These are phyloP conservation scores for Salvia splendens DNA, from an alignment of 257 asterid species.

Conservation along the genomic window DNA sequence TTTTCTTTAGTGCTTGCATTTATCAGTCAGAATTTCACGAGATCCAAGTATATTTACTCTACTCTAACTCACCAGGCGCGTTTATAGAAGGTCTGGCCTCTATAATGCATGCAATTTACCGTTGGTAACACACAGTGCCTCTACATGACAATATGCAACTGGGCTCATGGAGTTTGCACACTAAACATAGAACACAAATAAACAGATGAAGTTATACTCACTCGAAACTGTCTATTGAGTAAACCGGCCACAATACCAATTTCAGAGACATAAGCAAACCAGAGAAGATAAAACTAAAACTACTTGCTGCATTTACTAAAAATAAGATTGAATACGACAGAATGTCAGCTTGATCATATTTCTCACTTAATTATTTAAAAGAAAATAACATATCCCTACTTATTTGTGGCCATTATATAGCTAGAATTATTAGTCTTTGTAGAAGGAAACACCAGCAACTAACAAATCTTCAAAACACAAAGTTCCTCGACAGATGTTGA, in stretches of 20 bases:
- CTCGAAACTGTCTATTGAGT: neutral
- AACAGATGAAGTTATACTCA: conserved; percentile 1
- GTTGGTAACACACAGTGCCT: neutral
- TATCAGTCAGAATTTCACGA: neutral
- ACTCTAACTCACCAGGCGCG: neutral
- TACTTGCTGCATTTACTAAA: neutral
- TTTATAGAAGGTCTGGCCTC: conserved; percentile 1
- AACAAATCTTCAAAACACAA: neutral
- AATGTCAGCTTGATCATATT: conserved; percentile 1
- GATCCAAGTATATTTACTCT: neutral
- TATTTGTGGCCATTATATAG: too few species aligned
- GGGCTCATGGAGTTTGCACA: neutral
- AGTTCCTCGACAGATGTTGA: neutral
- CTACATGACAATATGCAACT: too few species aligned
- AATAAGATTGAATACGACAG: neutral
- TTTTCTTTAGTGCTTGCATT: neutral
- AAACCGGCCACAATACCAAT: conserved; percentile 7
- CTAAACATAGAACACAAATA: neutral
- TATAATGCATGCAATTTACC: neutral
- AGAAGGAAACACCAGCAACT: neutral
- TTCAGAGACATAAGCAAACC: conserved; percentile 11
- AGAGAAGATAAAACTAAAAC: neutral
- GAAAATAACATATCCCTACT: neutral
- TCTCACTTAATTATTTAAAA: conserved; percentile 7
- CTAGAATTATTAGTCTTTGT: neutral